These are phyloP conservation scores for Colletotrichum sp. DNA, from an alignment of 2,329 filamentous ascomycete species.

Conservation along the genomic window DNA sequence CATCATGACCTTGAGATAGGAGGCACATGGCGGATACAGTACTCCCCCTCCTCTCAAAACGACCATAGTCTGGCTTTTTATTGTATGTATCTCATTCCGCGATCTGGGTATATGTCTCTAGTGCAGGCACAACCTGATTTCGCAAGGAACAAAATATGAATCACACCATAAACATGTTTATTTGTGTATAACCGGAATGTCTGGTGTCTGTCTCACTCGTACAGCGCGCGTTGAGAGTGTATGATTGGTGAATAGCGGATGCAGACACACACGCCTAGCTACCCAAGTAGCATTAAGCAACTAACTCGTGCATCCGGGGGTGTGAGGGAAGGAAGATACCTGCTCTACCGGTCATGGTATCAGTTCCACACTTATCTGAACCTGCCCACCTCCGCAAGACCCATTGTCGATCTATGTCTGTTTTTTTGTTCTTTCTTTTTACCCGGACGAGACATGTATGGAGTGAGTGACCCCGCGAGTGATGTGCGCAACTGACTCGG, in stretches of 20 bases:
- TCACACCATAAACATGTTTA: not conserved
- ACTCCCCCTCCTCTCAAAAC: slow-evolving; percentile 16
- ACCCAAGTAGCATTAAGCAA: not conserved
- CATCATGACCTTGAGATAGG: not conserved
- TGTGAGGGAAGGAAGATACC: not conserved
- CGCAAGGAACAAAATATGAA: not conserved
- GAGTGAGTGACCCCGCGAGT: not conserved
- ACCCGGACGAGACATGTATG: not conserved
- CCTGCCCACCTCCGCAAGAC: not conserved
- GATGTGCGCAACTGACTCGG: not conserved
- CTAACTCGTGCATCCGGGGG: not conserved
- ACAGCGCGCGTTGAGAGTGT: not conserved
- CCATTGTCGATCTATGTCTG: not conserved
- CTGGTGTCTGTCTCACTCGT: not conserved
- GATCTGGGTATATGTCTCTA: not conserved
- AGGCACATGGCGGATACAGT: slow-evolving; percentile 20
- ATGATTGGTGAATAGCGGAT: not conserved
- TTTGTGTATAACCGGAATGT: not conserved
- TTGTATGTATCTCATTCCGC: not conserved
- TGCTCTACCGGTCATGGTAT: not conserved
- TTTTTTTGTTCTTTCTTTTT: not conserved
- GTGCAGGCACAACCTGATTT: not conserved
- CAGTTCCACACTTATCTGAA: not conserved
- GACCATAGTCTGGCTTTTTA: not conserved
- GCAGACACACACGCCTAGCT: not conserved